A percentile compares a stretch with the other conserved stretches of the same genome.
phyloP scores from a whole-genome alignment of 179 eudicot genomes.

The Beta macrorhiza region DNA sequence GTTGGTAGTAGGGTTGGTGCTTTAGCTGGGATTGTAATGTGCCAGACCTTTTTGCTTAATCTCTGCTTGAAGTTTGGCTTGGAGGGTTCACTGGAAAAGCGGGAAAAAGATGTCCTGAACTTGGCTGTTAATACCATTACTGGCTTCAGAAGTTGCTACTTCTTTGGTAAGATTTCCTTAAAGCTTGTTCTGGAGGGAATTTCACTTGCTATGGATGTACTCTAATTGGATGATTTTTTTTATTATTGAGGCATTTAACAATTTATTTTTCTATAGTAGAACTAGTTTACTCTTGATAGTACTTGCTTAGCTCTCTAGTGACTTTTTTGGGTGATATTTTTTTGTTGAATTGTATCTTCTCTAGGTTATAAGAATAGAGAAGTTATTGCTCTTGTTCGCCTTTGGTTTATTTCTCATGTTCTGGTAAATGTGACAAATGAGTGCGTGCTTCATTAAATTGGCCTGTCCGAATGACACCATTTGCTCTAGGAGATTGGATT shows the following conservation, averaged over 20 bases:
- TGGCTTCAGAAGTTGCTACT: conserved; percentile 57
- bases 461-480: not conserved
- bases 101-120: conserved; percentile 35
- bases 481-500: not conserved
- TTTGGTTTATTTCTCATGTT: not conserved
- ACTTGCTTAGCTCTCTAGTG: not conserved
- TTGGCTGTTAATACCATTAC: conserved; percentile 42
- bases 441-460: not conserved
- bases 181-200: conserved; percentile 9
- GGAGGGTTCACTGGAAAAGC: conserved; percentile 33
- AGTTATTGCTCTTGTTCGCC: not conserved
- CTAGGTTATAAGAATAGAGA: not conserved
- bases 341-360: not conserved
- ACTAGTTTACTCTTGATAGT: not conserved
- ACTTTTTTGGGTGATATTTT: not conserved
- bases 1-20: conserved; percentile 42
- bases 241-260: not conserved
- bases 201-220: not conserved
- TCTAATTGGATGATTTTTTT: not conserved
- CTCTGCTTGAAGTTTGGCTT: conserved; percentile 47
- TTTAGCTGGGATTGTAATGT: conserved; percentile 69
- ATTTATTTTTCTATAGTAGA: not conserved
- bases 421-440: not conserved
- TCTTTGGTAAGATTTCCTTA: conserved; percentile 55
- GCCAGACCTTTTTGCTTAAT: conserved; percentile 52